Conservation (phyloP, 768 basidiomycete genomes). For the Termitomyces sp. region DNA sequence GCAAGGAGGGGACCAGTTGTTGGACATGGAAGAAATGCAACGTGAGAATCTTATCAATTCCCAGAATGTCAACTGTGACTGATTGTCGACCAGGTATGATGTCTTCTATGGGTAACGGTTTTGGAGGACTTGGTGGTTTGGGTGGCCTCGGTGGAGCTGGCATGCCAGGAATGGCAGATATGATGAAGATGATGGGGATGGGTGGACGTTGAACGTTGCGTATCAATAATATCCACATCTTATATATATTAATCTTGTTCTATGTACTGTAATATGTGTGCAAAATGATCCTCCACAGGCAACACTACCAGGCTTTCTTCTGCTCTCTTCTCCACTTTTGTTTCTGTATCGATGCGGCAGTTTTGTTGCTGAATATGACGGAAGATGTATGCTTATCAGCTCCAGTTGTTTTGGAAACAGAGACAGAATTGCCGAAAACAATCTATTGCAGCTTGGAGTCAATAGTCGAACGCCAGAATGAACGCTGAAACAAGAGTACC, state of each 20-base stretch:
- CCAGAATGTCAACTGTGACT: not conserved
- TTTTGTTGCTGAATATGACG: slow-evolving; percentile 75
- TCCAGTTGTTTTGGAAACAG: slow-evolving; percentile 66
- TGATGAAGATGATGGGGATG: slow-evolving; percentile 90
- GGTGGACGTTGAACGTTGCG: slow-evolving; percentile 37
- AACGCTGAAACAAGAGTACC: slow-evolving; percentile 33
- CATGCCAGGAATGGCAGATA: slow-evolving; percentile 67
- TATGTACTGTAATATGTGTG: not conserved
- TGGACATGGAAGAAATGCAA: slow-evolving; percentile 95
- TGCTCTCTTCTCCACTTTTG: slow-evolving; percentile 46
- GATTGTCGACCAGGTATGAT: slow-evolving; percentile 61
- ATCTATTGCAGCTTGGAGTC: slow-evolving; percentile 31
- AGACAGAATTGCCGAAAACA: slow-evolving; percentile 50
- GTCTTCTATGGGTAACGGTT: slow-evolving; percentile 74
- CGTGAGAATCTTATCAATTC: slow-evolving; percentile 35
- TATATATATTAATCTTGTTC: not conserved
- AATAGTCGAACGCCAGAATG: slow-evolving; percentile 3
- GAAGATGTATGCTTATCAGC: slow-evolving; percentile 78
- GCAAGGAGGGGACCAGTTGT: slow-evolving; percentile 78
- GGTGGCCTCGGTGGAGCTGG: slow-evolving; percentile 51
- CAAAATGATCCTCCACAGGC: not conserved
- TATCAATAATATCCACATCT: not conserved
- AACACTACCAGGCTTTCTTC: slow-evolving; percentile 12
- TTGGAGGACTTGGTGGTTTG: slow-evolving; percentile 52
- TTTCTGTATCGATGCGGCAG: slow-evolving; percentile 57